phyloP scores from a whole-genome alignment of 2,329 filamentous ascomycete species.

The Calonectria pteridis region DNA sequence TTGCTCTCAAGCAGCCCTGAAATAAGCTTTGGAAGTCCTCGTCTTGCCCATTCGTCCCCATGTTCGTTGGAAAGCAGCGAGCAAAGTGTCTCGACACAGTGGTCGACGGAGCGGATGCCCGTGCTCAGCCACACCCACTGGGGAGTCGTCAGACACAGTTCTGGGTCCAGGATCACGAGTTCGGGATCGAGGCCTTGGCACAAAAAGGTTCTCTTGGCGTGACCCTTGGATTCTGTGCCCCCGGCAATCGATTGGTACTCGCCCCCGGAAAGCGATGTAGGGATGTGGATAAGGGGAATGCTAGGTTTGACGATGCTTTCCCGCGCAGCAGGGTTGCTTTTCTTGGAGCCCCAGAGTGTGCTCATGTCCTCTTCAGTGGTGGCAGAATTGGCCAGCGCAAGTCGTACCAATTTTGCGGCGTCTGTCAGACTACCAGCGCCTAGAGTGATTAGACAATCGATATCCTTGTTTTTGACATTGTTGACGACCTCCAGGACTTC shows the following conservation, averaged over 20 bases:
- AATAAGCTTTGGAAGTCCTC: constrained; percentile 3
- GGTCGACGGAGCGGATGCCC: not conserved
- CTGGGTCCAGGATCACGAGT: not conserved
- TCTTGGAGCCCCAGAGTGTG: not conserved
- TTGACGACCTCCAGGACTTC: not conserved
- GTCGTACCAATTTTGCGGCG: not conserved
- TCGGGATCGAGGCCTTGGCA: constrained; percentile 1
- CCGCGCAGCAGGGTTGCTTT: not conserved
- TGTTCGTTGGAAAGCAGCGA: not conserved
- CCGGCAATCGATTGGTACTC: not conserved
- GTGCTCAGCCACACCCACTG: constrained; percentile 2
- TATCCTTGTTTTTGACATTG: not conserved
- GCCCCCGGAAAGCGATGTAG: not conserved
- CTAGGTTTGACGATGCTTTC: not conserved
- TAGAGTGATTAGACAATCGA: not conserved
- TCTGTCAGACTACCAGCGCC: not conserved
- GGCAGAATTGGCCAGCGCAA: not conserved
- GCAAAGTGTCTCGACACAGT: not conserved
- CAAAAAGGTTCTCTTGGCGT: not conserved
- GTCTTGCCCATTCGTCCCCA: not conserved
- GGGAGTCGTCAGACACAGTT: not conserved
- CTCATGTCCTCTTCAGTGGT: not conserved
- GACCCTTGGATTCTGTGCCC: not conserved
- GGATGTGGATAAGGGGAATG: not conserved
- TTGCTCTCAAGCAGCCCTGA: not conserved